These are phyloP conservation scores for Apocynum venetum DNA, from an alignment of 257 asterid species.

Conservation along the genomic window DNA sequence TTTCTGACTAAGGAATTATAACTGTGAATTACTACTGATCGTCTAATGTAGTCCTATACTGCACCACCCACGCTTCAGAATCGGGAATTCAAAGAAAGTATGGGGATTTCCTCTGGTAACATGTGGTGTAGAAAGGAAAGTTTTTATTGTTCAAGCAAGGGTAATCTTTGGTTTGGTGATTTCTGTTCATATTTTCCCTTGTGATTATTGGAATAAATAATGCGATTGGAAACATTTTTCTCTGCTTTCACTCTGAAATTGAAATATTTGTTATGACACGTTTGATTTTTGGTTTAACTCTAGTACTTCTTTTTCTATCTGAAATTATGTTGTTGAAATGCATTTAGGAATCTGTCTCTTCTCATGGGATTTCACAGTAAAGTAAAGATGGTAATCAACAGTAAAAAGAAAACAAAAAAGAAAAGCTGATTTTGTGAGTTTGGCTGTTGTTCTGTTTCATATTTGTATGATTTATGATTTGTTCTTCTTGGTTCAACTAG, in stretches of 20 bases:
- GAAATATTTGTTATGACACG: neutral
- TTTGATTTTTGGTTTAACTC: neutral
- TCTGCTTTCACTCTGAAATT: neutral
- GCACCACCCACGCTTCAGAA: conserved; percentile 6
- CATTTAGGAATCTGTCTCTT: no score
- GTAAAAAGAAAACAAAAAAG: no score
- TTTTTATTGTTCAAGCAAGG: conserved; percentile 9
- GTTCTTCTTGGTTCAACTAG: no score
- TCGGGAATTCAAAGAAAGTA: conserved; percentile 17
- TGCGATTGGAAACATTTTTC: neutral
- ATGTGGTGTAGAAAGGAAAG: conserved; percentile 2
- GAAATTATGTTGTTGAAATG: no score
- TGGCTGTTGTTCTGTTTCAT: no score
- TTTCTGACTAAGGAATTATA: conserved; percentile 14
- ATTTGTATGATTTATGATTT: no score
- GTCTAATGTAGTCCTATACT: conserved; percentile 4
- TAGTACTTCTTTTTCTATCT: no score
- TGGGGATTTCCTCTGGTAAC: conserved; percentile 20
- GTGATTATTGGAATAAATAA: conserved; percentile 15
- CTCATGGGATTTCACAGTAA: no score
- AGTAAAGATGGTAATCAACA: no score
- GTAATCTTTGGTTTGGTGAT: conserved; percentile 1
- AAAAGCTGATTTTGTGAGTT: no score
- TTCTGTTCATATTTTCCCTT: conserved; percentile 3
- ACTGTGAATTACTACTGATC: conserved; percentile 15